Conservation (phyloP, 768 basidiomycete species). For the Leucosporidium creatinivorum region DNA sequence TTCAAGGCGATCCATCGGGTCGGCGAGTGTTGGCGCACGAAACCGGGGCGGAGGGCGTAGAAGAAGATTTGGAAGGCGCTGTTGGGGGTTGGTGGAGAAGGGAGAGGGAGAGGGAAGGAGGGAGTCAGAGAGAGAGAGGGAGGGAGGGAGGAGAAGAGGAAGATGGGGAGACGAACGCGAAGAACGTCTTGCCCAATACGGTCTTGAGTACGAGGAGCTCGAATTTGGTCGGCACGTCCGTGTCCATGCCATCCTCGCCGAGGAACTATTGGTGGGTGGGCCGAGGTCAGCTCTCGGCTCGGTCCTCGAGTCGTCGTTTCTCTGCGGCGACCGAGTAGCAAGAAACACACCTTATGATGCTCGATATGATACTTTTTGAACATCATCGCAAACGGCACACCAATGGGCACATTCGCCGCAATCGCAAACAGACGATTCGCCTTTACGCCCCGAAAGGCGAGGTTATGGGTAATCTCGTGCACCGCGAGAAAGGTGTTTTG, state of each 20-base stretch:
- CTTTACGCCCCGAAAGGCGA: constrained; percentile 74
- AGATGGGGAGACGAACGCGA: constrained; percentile 61
- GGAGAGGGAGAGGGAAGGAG: neutral
- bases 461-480: constrained; percentile 96
- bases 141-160: too few species aligned
- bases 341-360: constrained; percentile 29
- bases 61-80: constrained; percentile 97
- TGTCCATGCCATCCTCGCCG: constrained; percentile 93
- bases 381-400: constrained; percentile 85
- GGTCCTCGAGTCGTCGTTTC: constrained; percentile 43
- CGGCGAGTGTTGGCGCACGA: constrained; percentile 72
- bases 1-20: constrained; percentile 83
- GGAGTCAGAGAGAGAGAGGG: neutral
- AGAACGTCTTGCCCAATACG: constrained; percentile 95
- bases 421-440: constrained; percentile 84
- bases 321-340: neutral
- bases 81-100: constrained; percentile 3
- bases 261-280: constrained; percentile 55
- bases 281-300: constrained; percentile 31
- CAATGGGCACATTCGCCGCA: constrained; percentile 86
- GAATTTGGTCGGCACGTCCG: constrained; percentile 79
- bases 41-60: constrained; percentile 90
- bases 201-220: constrained; percentile 85
- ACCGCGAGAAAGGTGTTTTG: constrained; percentile 98
- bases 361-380: constrained; percentile 64